A percentile compares a stretch with the other conserved stretches of the same genome.
Evolutionary conservation across 2,329 filamentous ascomycete species (phyloP).

Genomic region (Hypocreales sp.): DNA sequence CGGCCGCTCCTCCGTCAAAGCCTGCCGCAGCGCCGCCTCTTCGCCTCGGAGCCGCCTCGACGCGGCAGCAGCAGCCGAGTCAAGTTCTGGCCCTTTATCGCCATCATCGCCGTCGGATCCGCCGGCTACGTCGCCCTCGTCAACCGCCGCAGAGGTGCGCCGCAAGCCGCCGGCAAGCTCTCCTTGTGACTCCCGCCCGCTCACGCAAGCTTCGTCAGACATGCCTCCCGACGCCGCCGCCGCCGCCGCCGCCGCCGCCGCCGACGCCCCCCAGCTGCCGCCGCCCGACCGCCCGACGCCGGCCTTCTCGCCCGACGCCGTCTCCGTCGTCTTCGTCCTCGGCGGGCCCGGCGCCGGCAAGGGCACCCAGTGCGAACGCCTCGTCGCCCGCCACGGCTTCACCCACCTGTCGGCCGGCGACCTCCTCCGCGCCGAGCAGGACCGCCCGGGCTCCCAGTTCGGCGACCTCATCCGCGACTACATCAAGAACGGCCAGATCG

Average conservation of each 20-base stretch:
- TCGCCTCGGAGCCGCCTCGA: too few relatives aligned
- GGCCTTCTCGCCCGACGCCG: conserved; percentile 58
- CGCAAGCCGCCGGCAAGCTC: too few relatives aligned
- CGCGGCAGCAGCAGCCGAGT: conserved; percentile 19
- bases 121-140: conserved; percentile 34
- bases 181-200: too few relatives aligned
- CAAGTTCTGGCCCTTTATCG: conserved; percentile 44
- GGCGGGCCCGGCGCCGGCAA: conserved; percentile 93
- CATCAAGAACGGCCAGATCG: conserved; percentile 89
- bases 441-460: conserved; percentile 73
- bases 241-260: conserved; percentile 18
- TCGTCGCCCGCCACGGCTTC: conserved; percentile 82
- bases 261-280: conserved; percentile 22
- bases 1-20: too few relatives aligned
- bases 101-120: conserved; percentile 30
- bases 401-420: conserved; percentile 88
- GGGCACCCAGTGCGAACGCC: conserved; percentile 83
- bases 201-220: conserved; percentile 15
- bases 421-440: conserved; percentile 83
- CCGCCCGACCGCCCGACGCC: conserved; percentile 41
- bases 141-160: conserved; percentile 32
- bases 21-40: too few relatives aligned
- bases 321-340: conserved; percentile 93
- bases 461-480: conserved; percentile 84
- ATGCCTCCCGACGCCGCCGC: conserved; percentile 21